Evolutionary conservation across 1,284 basidiomycete genomes (phyloP).

Genomic region (Leucoagaricus sp.): DNA sequence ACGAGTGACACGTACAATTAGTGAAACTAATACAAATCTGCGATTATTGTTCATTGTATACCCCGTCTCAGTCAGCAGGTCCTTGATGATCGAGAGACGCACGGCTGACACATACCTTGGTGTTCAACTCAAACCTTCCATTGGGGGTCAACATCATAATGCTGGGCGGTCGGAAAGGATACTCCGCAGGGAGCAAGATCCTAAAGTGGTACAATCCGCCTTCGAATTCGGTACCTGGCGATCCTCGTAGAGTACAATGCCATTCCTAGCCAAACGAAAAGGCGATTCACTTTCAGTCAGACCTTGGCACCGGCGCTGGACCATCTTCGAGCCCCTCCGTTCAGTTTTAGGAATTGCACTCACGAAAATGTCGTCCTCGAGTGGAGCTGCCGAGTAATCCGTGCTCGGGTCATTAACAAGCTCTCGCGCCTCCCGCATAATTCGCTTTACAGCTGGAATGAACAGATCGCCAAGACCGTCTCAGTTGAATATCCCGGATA

Average conservation of each 20-base stretch:
- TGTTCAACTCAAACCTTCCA: constrained; percentile 93
- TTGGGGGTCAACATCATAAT: constrained; percentile 95
- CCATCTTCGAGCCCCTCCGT: too few species aligned
- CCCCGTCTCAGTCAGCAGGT: neutral
- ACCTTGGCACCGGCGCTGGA: neutral
- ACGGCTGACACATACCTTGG: constrained; percentile 69
- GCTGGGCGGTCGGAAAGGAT: constrained; percentile 93
- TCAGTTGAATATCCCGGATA: neutral
- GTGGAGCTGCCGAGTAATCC: constrained; percentile 84
- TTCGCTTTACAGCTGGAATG: constrained; percentile 92
- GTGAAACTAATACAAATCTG: constrained; percentile 95
- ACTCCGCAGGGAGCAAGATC: constrained; percentile 88
- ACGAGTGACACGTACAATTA: constrained; percentile 77
- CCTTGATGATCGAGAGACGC: neutral
- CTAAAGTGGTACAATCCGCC: constrained; percentile 92
- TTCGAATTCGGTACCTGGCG: constrained; percentile 86
- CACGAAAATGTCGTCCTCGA: constrained; percentile 90
- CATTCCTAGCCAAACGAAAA: constrained; percentile 66
- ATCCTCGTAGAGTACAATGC: constrained; percentile 95
- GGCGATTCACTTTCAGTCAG: neutral
- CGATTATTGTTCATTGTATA: neutral
- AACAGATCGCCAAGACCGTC: constrained; percentile 6
- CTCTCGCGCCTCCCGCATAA: constrained; percentile 94
- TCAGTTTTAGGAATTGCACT: too few species aligned
- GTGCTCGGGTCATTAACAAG: constrained; percentile 79